These are phyloP conservation scores for Didymella exigua DNA, from an alignment of 2,329 filamentous ascomycete genomes.

Conservation along the genomic window DNA sequence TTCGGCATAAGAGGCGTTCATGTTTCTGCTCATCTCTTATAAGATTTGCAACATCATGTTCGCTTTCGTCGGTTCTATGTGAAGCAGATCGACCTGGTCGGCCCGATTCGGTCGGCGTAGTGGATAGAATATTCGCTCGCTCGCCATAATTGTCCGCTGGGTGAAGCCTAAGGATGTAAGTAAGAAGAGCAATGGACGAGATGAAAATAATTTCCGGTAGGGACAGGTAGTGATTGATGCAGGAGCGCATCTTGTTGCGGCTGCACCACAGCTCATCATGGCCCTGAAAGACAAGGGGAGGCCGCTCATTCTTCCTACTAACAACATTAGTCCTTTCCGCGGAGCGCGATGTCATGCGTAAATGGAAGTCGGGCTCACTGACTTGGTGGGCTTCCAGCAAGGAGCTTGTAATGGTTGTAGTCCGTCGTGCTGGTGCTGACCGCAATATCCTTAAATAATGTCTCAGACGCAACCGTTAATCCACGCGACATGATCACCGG, in stretches of 20 bases:
- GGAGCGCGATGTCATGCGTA: neutral
- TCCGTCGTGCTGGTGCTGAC: neutral
- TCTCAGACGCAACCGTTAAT: slow-evolving; percentile 10
- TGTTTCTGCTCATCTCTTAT: neutral
- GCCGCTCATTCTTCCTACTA: too few species aligned
- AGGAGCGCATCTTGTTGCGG: neutral
- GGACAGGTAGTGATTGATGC: neutral
- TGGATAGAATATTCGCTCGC: too few species aligned
- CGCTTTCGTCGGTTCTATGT: slow-evolving; percentile 4
- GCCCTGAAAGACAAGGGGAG: neutral
- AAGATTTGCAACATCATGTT: neutral
- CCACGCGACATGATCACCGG: neutral
- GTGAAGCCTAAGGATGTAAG: too few species aligned
- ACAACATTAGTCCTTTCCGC: too few species aligned
- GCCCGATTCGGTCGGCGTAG: slow-evolving; percentile 38
- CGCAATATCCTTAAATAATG: neutral
- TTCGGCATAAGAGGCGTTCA: neutral
- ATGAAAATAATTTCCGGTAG: too few species aligned
- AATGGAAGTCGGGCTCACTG: neutral
- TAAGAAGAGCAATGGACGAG: too few species aligned
- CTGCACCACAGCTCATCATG: too few species aligned
- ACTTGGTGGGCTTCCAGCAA: neutral
- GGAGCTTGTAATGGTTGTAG: neutral
- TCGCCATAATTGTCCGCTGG: too few species aligned
- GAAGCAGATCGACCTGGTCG: slow-evolving; percentile 48